Evolutionary conservation across 1,284 basidiomycete genomes (phyloP).

Genomic region (Ceratobasidium sp.): DNA sequence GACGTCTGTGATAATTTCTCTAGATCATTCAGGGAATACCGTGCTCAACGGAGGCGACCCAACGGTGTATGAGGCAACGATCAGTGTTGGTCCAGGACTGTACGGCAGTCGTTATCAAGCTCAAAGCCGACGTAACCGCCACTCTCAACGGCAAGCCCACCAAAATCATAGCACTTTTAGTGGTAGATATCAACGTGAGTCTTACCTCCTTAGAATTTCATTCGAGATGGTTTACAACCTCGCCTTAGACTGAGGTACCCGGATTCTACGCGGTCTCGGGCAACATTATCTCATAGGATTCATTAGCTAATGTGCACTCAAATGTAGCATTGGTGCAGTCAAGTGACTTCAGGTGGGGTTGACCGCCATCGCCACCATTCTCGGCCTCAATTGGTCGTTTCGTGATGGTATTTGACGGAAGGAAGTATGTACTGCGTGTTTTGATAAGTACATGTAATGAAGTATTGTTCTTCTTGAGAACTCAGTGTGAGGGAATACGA

Average conservation of each 20-base stretch:
- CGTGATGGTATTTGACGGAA: too few relatives aligned
- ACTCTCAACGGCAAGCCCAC: constrained; percentile 18
- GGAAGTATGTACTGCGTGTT: too few relatives aligned
- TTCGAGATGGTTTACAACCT: not conserved
- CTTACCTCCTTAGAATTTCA: not conserved
- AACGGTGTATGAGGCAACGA: not conserved
- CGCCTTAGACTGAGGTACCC: not conserved
- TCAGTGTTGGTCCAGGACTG: not conserved
- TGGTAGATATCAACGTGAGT: constrained; percentile 11
- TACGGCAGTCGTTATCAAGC: not conserved
- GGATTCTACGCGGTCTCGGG: too few relatives aligned
- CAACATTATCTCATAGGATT: not conserved
- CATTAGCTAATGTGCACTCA: too few relatives aligned
- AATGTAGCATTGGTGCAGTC: constrained; percentile 10
- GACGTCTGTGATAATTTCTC: not conserved
- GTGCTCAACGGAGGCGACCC: constrained; percentile 15
- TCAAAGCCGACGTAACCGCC: constrained; percentile 16
- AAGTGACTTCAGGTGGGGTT: constrained; percentile 4
- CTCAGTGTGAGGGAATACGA: too few relatives aligned
- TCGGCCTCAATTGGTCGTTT: constrained; percentile 16
- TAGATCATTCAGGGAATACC: too few relatives aligned
- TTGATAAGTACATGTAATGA: too few relatives aligned
- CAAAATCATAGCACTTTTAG: constrained; percentile 17
- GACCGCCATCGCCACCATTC: not conserved
- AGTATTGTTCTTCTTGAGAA: too few relatives aligned